These are phyloP conservation scores for Dictyostelium discoideum DNA, from an alignment of 78 protist species.

Conservation along the genomic window dicty_2.7 NC_007089.4:1842001-1842500, in stretches of 20 bases:
- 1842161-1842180: background rate
- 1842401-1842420: constrained; percentile 86
- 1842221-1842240: constrained; percentile 73
- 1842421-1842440: constrained; percentile 73
- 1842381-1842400: constrained; percentile 88
- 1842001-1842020: background rate
- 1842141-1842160: background rate
- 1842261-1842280: constrained; percentile 87
- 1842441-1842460: constrained; percentile 44
- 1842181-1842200: constrained; percentile 33
- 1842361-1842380: constrained; percentile 38
- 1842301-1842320: constrained; percentile 91
- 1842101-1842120: background rate
- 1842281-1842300: constrained; percentile 89
- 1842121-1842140: background rate
- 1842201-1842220: constrained; percentile 75
- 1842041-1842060: background rate
- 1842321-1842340: constrained; percentile 90
- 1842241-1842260: constrained; percentile 64
- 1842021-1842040: background rate
- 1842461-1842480: constrained; percentile 23
- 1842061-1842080: background rate
- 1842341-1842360: constrained; percentile 36
- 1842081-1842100: background rate
- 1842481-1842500: constrained; percentile 71